Evolutionary conservation across 2,329 filamentous ascomycete genomes (phyloP).

Genomic region (Hypoxylon sp.): DNA sequence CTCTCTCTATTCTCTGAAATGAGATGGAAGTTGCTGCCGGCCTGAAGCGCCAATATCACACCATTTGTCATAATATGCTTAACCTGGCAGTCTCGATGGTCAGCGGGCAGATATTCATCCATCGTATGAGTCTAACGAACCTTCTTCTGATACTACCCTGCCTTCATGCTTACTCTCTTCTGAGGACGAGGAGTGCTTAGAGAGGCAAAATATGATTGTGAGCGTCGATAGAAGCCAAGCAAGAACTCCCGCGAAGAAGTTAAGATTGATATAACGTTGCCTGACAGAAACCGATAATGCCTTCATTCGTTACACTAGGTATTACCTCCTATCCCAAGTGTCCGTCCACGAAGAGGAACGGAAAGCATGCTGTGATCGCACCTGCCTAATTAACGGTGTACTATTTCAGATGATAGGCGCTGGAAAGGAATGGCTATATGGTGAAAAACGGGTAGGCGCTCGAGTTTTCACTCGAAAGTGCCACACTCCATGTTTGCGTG

Average conservation of each 20-base stretch:
- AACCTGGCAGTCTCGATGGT: slow-evolving; percentile 25
- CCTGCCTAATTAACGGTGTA: background rate
- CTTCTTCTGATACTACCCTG: slow-evolving; percentile 5
- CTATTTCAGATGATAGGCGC: background rate
- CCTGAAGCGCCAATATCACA: slow-evolving; percentile 11
- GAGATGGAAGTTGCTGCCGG: slow-evolving; percentile 26
- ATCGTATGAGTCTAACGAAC: slow-evolving; percentile 5
- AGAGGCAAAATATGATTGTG: background rate
- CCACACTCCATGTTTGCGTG: slow-evolving; percentile 23
- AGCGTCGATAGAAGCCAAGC: background rate
- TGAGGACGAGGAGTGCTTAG: background rate
- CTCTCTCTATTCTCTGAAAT: background rate
- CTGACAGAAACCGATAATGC: background rate
- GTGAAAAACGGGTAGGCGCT: slow-evolving; percentile 10
- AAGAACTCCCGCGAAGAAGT: background rate
- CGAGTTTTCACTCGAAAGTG: slow-evolving; percentile 19
- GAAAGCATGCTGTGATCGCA: background rate
- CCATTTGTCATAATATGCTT: slow-evolving; percentile 32
- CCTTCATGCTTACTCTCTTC: background rate
- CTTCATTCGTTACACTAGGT: background rate
- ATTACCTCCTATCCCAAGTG: background rate
- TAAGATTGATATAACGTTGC: background rate
- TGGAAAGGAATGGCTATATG: background rate
- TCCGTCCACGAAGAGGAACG: background rate
- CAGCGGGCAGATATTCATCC: background rate